Conservation (phyloP, 2,329 filamentous ascomycete genomes). For the Fusarium sp. region DNA sequence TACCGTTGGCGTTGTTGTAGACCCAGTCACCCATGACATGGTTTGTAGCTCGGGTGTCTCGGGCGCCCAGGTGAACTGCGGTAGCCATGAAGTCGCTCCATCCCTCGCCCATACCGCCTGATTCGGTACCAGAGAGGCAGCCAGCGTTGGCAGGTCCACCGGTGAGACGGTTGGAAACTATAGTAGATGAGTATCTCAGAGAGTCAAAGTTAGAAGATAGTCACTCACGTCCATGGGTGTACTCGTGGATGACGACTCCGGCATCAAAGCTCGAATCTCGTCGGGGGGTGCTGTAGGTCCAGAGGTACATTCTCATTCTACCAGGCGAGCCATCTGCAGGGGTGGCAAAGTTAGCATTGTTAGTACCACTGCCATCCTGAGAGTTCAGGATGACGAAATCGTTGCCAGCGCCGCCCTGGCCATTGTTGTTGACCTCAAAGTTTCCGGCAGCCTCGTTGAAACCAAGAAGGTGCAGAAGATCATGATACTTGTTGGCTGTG, state of each 20-base stretch:
- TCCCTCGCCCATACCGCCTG: slow-evolving; percentile 69
- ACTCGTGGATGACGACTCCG: slow-evolving; percentile 71
- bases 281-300: slow-evolving; percentile 59
- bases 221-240: slow-evolving; percentile 61
- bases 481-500: slow-evolving; percentile 70
- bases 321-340: slow-evolving; percentile 63
- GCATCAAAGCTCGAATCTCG: slow-evolving; percentile 70
- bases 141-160: slow-evolving; percentile 66
- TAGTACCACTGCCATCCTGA: slow-evolving; percentile 65
- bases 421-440: slow-evolving; percentile 69
- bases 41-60: slow-evolving; percentile 58
- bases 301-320: slow-evolving; percentile 71
- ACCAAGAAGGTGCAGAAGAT: slow-evolving; percentile 67
- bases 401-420: slow-evolving; percentile 60
- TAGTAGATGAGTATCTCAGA: slow-evolving; percentile 14
- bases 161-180: slow-evolving; percentile 68
- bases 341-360: slow-evolving; percentile 70
- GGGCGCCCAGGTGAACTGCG: slow-evolving; percentile 59
- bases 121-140: slow-evolving; percentile 61
- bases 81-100: slow-evolving; percentile 69
- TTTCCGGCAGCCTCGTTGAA: slow-evolving; percentile 71
- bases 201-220: slow-evolving; percentile 7
- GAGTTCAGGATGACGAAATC: slow-evolving; percentile 68
- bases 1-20: slow-evolving; percentile 56
- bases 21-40: slow-evolving; percentile 66